These are phyloP conservation scores for Medicago lupulina DNA, from an alignment of 306 rosid genomes.

Conservation along the genomic window DNA sequence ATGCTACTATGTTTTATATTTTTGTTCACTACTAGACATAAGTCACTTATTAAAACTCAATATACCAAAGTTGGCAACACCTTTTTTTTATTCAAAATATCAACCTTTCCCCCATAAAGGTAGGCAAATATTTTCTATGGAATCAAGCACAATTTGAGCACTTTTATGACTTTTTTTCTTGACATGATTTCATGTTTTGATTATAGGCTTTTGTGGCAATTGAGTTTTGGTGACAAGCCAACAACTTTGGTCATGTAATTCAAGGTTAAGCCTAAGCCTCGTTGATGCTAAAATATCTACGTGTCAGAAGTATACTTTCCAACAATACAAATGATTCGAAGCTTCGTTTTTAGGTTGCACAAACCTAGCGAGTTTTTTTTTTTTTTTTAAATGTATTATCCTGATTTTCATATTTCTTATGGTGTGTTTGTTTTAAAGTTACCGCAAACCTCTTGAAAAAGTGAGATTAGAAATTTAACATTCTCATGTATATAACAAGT, in stretches of 20 bases:
- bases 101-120: not conserved
- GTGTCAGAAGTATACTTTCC: too few species aligned
- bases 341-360: too few species aligned
- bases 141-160: constrained; percentile 37
- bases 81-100: constrained; percentile 23
- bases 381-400: too few species aligned
- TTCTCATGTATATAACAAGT: too few species aligned
- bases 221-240: constrained; percentile 11
- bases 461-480: too few species aligned
- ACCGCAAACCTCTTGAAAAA: too few species aligned
- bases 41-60: not conserved
- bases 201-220: constrained; percentile 21
- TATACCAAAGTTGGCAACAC: constrained; percentile 30
- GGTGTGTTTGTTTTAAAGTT: too few species aligned
- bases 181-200: constrained; percentile 36
- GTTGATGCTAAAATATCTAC: too few species aligned
- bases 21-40: not conserved
- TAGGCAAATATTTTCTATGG: constrained; percentile 38
- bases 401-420: too few species aligned
- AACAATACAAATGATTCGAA: too few species aligned
- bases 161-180: not conserved
- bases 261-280: not conserved
- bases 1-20: not conserved
- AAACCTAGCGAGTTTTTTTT: too few species aligned
- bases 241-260: constrained; percentile 40